Conservation (phyloP, 2,329 filamentous ascomycete genomes). For the Fusarium pseudograminearum region DNA sequence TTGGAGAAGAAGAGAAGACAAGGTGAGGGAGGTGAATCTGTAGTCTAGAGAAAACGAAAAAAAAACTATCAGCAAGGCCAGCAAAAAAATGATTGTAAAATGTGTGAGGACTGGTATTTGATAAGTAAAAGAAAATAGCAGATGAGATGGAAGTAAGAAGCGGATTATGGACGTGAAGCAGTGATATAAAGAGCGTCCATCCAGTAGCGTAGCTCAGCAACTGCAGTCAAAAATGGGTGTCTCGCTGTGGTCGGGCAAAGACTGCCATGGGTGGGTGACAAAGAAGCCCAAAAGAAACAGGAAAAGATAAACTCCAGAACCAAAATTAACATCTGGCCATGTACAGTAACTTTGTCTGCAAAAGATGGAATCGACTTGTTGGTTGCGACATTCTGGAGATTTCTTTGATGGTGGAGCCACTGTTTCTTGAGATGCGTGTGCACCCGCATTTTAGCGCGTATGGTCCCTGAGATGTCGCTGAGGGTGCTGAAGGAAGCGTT, state of each 20-base stretch:
- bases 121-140: neutral
- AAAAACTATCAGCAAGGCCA: slow-evolving; percentile 45
- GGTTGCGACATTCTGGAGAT: slow-evolving; percentile 36
- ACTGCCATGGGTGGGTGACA: slow-evolving; percentile 31
- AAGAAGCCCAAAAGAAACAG: slow-evolving; percentile 27
- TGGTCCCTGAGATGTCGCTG: slow-evolving; percentile 43
- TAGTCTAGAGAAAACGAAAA: slow-evolving; percentile 32
- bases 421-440: slow-evolving; percentile 38
- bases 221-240: slow-evolving; percentile 18
- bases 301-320: slow-evolving; percentile 18
- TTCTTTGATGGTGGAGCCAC: slow-evolving; percentile 43
- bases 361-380: slow-evolving; percentile 35
- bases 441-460: slow-evolving; percentile 41
- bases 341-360: slow-evolving; percentile 30
- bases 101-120: neutral
- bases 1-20: slow-evolving; percentile 30
- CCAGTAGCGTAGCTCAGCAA: slow-evolving; percentile 5
- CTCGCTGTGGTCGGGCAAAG: slow-evolving; percentile 43
- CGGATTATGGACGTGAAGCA: slow-evolving; percentile 13
- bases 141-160: neutral
- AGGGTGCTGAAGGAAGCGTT: slow-evolving; percentile 28
- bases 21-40: slow-evolving; percentile 38
- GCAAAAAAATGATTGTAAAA: slow-evolving; percentile 2
- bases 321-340: slow-evolving; percentile 36
- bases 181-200: slow-evolving; percentile 31